phyloP scores from a whole-genome alignment of 306 rosid species.

The Cucurbita argyrosperma region DNA sequence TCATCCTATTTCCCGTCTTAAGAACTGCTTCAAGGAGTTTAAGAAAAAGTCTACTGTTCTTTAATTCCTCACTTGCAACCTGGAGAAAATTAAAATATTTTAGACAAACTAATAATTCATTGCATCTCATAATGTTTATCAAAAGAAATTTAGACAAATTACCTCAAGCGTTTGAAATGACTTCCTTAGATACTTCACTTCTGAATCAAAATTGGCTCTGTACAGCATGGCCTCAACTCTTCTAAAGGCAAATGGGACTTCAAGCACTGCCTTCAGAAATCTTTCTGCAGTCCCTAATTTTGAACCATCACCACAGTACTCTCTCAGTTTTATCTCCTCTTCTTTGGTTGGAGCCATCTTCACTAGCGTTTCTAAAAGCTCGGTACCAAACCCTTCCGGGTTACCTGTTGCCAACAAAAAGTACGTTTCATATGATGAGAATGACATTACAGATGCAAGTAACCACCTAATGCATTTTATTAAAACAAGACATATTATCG shows the following conservation, averaged over 20 bases:
- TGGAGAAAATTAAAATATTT: conserved; percentile 19
- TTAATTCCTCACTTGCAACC: conserved; percentile 83
- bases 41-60: conserved; percentile 79
- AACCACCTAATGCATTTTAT: background rate
- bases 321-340: conserved; percentile 83
- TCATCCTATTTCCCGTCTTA: conserved; percentile 97
- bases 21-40: conserved; percentile 98
- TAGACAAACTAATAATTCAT: conserved; percentile 9
- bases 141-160: background rate
- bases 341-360: conserved; percentile 99
- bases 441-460: background rate
- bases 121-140: background rate
- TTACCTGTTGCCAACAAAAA: conserved; percentile 42
- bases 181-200: conserved; percentile 72
- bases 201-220: conserved; percentile 86
- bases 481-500: background rate
- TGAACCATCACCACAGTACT: conserved; percentile 54
- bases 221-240: conserved; percentile 98
- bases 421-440: conserved; percentile 9
- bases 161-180: conserved; percentile 93
- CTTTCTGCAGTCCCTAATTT: conserved; percentile 93
- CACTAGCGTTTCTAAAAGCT: conserved; percentile 90
- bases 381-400: conserved; percentile 83
- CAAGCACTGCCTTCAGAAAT: conserved; percentile 81
- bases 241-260: conserved; percentile 77